Percentiles rank a stretch among this genome's conserved stretches.
Conservation (phyloP, 23 red algal species). For the Porphyridium purpureum region DNA sequence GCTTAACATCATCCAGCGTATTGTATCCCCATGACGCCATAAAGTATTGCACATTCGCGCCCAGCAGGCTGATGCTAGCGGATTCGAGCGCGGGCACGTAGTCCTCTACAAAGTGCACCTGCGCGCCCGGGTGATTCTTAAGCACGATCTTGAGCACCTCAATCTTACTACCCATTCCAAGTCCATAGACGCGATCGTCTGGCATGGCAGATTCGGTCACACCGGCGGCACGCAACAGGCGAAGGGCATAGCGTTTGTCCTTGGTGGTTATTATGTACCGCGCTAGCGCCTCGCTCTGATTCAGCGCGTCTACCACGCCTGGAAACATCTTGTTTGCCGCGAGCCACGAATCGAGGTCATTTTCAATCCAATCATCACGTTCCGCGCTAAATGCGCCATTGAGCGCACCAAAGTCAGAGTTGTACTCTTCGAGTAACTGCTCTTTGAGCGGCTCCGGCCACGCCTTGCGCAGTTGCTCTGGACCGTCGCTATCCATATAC, state of each 20-base stretch:
- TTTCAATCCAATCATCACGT: conserved; percentile 69
- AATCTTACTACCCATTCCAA: conserved; percentile 61
- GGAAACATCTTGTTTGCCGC: conserved; percentile 63
- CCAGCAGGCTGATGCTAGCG: conserved; percentile 67
- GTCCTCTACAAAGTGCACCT: conserved; percentile 99
- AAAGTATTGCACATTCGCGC: conserved; percentile 52
- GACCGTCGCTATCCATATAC: conserved; percentile 7
- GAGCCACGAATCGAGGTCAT: conserved; percentile 43
- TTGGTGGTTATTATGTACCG: conserved; percentile 87
- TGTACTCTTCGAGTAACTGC: conserved; percentile 33
- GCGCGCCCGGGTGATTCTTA: too few relatives aligned
- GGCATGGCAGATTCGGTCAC: conserved; percentile 7
- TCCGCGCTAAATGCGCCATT: conserved; percentile 37
- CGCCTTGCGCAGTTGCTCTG: conserved; percentile 19
- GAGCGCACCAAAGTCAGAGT: conserved; percentile 15
- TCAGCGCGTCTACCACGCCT: conserved; percentile 61
- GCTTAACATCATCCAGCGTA: too few relatives aligned
- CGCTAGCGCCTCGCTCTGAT: conserved; percentile 19
- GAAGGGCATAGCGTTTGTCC: conserved; percentile 51
- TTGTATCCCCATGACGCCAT: conserved; percentile 99
- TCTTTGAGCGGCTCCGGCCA: conserved; percentile 31
- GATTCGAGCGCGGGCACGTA: conserved; percentile 67
- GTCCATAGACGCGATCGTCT: conserved; percentile 44
- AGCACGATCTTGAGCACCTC: conserved; percentile 60
- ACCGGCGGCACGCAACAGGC: conserved; percentile 52